These are phyloP conservation scores for Daucus carota DNA, from an alignment of 129 eudicot genomes.

Conservation along the genomic window DH1_v3.0 NC_030386.2:7549001-7549500, in stretches of 20 bases:
- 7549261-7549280: neutral
- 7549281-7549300: neutral
- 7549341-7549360: neutral
- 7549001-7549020: neutral
- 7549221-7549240: neutral
- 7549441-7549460: conserved; percentile 91
- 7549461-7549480: conserved; percentile 89
- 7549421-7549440: conserved; percentile 63
- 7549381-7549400: conserved; percentile 54
- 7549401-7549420: conserved; percentile 79
- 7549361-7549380: neutral
- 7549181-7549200: neutral
- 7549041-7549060: too few species aligned
- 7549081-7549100: neutral
- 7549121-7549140: too few species aligned
- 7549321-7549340: neutral
- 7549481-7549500: conserved; percentile 77
- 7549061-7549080: too few species aligned
- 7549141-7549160: neutral
- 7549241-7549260: neutral
- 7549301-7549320: neutral
- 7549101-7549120: neutral
- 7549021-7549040: neutral
- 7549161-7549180: neutral
- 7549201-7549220: neutral